Evolutionary conservation across 2,329 filamentous ascomycete species (phyloP), one percentile per base, ranked within the genome.

Genomic region (Pestalotiopsis sp.): DNA sequence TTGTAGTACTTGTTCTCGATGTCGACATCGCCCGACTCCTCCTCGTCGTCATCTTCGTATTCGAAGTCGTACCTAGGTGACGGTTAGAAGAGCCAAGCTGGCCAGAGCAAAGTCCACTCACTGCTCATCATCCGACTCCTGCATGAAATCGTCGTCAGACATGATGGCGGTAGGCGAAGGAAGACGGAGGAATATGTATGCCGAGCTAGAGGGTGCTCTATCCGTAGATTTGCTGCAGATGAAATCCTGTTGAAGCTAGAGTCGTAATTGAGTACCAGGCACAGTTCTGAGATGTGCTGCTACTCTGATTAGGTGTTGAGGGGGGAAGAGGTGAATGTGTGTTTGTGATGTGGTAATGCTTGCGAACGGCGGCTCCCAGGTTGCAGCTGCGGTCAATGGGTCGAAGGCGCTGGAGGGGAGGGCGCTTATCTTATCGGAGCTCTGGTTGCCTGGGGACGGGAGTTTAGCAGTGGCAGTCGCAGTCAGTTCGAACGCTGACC

Each of bases 1-100:
- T 98, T 98, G 87, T 98, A 99, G 85, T 99, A 99, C 83, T 97
- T 98, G 85, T 99, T 99, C 80, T 99, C 96, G 79, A 98, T 97
- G 74, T 95, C 94, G 75, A 98, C 93, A 79, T 98, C 94, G 68
- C 91, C 94, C 39, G 88, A 90, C 68, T 97, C 92, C 58, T 97
- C 93, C 63, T 96, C 94, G 68, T 97, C 94, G 73, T 94, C 94
- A 69, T 91, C 96, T 79, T 98, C 95, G 81, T 98, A 98, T 78
- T 98, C 95, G 80, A 98, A 98, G 82, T 98, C 96, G 79, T 98
- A 94, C 76, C 92, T 93, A 69, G 3, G 6, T 9, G 60, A 11
- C 23, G n/a, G 36, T 38, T 4, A 39, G 23, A 3, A 25, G 59
- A n/a, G 17, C 1, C 27, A 23, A 20, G 20, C 62, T 4, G 23